These are phyloP conservation scores for Curvularia eragrostidis DNA, from an alignment of 2,329 filamentous ascomycete species.

Conservation along the genomic window DNA sequence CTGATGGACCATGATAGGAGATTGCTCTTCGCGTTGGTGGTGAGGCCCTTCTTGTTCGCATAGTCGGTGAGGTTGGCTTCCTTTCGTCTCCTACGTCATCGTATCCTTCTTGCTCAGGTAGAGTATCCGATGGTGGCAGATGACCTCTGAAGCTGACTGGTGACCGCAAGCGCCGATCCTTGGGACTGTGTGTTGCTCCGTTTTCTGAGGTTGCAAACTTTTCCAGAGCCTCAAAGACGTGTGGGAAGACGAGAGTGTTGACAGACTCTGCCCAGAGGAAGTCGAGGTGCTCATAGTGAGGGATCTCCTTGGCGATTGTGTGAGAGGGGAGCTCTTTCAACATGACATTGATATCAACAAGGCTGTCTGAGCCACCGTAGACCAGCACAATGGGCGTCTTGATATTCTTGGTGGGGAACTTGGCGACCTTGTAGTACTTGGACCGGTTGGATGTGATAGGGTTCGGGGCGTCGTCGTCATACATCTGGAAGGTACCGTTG, in stretches of 20 bases:
- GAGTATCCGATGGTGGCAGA: conserved; percentile 32
- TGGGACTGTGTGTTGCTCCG: conserved; percentile 14
- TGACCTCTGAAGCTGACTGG: conserved; percentile 39
- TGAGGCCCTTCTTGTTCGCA: conserved; percentile 32
- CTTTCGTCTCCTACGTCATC: conserved; percentile 40
- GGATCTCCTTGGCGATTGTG: conserved; percentile 84
- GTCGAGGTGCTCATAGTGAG: conserved; percentile 95
- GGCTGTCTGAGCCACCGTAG: conserved; percentile 90
- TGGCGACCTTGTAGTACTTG: conserved; percentile 95
- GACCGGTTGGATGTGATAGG: conserved; percentile 72
- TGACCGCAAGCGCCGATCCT: conserved; percentile 37
- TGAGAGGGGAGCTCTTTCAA: conserved; percentile 82
- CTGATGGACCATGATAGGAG: conserved; percentile 16
- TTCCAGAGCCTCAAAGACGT: conserved; percentile 88
- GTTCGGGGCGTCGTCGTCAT: conserved; percentile 89
- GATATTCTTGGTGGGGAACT: conserved; percentile 96
- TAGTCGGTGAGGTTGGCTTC: conserved; percentile 28
- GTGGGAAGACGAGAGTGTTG: conserved; percentile 81
- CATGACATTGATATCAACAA: conserved; percentile 95
- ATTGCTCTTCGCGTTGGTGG: conserved; percentile 25
- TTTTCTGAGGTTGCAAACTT: conserved; percentile 57
- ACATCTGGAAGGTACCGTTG: conserved; percentile 97
- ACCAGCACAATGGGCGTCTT: conserved; percentile 92
- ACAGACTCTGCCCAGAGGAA: conserved; percentile 94
- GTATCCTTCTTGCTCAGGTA: conserved; percentile 31